Percentiles rank a stretch among this genome's conserved stretches.
Conservation (phyloP, 805 yeast species). For the Schizosaccharomyces cryophilus region DNA sequence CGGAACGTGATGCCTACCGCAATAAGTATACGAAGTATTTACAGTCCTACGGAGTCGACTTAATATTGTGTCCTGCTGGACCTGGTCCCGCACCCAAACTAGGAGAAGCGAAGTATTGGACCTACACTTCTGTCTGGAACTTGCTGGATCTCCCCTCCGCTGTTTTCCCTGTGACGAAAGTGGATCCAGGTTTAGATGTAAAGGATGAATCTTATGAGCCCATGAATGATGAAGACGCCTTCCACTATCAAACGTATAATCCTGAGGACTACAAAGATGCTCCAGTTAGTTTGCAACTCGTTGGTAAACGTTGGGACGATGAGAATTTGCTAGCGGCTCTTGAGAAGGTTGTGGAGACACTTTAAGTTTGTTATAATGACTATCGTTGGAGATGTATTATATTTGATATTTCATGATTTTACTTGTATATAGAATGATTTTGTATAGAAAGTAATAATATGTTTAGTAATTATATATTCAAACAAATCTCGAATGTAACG, state of each 20-base stretch:
- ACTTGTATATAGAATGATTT: too few relatives aligned
- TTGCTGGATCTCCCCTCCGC: slow-evolving; percentile 9
- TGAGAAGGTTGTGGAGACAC: slow-evolving; percentile 7
- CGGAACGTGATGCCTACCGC: slow-evolving; percentile 32
- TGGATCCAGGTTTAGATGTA: slow-evolving; percentile 13
- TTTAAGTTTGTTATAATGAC: slow-evolving; percentile 4
- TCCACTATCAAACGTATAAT: slow-evolving; percentile 19
- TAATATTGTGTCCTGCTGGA: slow-evolving; percentile 35
- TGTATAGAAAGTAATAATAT: too few relatives aligned
- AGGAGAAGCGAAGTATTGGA: slow-evolving; percentile 45
- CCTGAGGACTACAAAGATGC: slow-evolving; percentile 25
- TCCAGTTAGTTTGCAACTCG: slow-evolving; percentile 32
- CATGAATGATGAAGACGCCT: slow-evolving; percentile 5
- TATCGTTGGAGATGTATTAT: not conserved
- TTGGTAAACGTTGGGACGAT: slow-evolving; percentile 31
- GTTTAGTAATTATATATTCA: too few relatives aligned
- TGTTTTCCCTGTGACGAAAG: slow-evolving; percentile 21
- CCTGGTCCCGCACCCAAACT: slow-evolving; percentile 42
- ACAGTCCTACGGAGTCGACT: slow-evolving; percentile 23
- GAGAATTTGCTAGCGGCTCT: slow-evolving; percentile 24
- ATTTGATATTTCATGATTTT: not conserved
- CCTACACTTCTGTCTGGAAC: slow-evolving; percentile 31
- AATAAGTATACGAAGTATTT: slow-evolving; percentile 31
- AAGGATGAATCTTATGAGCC: slow-evolving; percentile 7
- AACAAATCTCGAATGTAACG: too few relatives aligned